Percentiles rank a stretch among this genome's conserved stretches.
Conservation (phyloP, 768 basidiomycete genomes). For the Boletus coccyginus region DNA sequence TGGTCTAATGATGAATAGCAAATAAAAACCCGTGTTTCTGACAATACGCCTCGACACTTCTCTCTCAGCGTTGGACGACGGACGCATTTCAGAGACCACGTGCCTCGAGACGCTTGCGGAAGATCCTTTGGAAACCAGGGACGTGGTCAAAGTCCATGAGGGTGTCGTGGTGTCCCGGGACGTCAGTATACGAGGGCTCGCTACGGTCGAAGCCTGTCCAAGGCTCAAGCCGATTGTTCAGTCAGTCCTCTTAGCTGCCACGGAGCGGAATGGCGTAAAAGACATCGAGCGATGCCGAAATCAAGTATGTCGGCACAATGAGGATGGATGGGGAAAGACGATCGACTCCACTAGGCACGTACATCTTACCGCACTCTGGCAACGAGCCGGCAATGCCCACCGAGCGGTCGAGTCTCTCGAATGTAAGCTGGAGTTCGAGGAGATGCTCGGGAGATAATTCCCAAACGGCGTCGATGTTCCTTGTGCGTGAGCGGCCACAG, state of each 20-base stretch:
- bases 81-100: constrained; percentile 19
- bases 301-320: background rate
- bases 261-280: constrained; percentile 28
- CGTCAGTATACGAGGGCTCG: constrained; percentile 24
- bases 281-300: constrained; percentile 20
- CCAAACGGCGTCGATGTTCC: constrained; percentile 29
- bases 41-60: background rate
- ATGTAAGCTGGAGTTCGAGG: constrained; percentile 28
- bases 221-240: constrained; percentile 27
- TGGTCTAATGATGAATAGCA: background rate
- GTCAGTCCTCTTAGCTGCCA: constrained; percentile 29
- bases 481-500: constrained; percentile 19
- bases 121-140: constrained; percentile 28
- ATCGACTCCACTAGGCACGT: constrained; percentile 21
- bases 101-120: constrained; percentile 23
- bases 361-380: constrained; percentile 28
- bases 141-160: constrained; percentile 33
- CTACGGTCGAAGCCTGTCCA: constrained; percentile 24
- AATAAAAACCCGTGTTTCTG: background rate
- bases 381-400: constrained; percentile 29
- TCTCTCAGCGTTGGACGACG: too few relatives aligned
- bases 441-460: constrained; percentile 27
- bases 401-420: constrained; percentile 26
- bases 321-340: background rate
- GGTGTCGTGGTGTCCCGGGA: constrained; percentile 30